phyloP scores from a whole-genome alignment of 2,329 filamentous ascomycete genomes.

The Pyricularia pennisetigena region DNA sequence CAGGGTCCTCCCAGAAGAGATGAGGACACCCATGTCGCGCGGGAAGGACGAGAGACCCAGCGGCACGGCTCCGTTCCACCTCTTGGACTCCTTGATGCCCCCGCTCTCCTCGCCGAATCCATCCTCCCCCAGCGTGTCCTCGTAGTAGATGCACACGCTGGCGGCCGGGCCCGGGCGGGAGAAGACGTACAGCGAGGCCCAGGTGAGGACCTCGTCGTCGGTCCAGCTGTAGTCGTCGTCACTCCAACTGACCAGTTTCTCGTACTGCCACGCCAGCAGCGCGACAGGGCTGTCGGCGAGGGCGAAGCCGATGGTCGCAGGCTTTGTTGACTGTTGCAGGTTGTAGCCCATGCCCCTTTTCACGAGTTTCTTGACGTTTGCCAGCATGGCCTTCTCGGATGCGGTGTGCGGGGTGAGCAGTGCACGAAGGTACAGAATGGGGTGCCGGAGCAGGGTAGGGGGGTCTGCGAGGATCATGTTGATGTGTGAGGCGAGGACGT shows the following conservation, averaged over 20 bases:
- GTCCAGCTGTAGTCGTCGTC: constrained; percentile 59
- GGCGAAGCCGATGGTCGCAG: constrained; percentile 62
- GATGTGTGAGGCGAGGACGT: constrained; percentile 50
- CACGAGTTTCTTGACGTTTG: constrained; percentile 7
- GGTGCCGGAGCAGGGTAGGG: constrained; percentile 40
- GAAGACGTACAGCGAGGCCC: constrained; percentile 67
- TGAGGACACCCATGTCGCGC: constrained; percentile 43
- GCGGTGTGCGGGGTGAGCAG: constrained; percentile 41
- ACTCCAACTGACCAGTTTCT: constrained; percentile 71
- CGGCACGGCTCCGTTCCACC: constrained; percentile 26
- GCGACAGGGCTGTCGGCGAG: constrained; percentile 61
- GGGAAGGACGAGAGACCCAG: constrained; percentile 47
- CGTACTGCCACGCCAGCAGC: constrained; percentile 68
- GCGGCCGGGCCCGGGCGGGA: constrained; percentile 59
- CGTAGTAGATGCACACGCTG: constrained; percentile 63
- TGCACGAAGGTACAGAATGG: constrained; percentile 47
- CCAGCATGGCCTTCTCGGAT: constrained; percentile 39
- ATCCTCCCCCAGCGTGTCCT: constrained; percentile 20
- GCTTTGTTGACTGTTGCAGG: constrained; percentile 53
- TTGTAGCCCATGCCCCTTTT: constrained; percentile 50
- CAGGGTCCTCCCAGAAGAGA: constrained; percentile 47
- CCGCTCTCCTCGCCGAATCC: constrained; percentile 11
- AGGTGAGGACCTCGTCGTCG: constrained; percentile 66
- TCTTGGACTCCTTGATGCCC: constrained; percentile 6
- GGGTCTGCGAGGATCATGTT: constrained; percentile 40